Evolutionary conservation across 352 stramenopile genomes (phyloP).

Genomic region (Phytophthora crassamura): DNA sequence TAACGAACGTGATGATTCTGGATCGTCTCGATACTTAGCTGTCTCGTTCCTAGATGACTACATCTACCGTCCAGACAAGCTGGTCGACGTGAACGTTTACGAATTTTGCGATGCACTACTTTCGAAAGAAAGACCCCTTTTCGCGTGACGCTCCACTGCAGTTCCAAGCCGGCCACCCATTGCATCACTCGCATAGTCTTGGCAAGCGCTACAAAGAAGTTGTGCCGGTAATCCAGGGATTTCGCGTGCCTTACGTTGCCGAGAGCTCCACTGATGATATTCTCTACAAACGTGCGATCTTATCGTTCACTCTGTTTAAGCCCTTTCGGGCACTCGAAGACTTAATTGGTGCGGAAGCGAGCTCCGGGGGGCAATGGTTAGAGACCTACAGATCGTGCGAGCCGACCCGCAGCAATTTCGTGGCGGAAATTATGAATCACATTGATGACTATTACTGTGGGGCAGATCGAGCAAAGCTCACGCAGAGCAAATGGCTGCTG

Average conservation of each 20-base stretch:
- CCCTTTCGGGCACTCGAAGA: too few relatives aligned
- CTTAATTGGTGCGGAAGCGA: too few relatives aligned
- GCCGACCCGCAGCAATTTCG: not conserved
- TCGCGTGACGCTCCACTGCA: not conserved
- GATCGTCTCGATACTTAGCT: too few relatives aligned
- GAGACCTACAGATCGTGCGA: not conserved
- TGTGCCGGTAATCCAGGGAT: constrained; percentile 1
- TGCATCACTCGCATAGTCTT: not conserved
- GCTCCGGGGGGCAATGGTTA: not conserved
- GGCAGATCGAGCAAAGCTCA: constrained; percentile 1
- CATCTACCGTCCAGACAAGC: too few relatives aligned
- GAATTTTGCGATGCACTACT: constrained; percentile 6
- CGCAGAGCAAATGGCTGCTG: too few relatives aligned
- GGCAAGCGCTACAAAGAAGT: not conserved
- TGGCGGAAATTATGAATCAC: not conserved
- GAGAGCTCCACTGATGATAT: too few relatives aligned
- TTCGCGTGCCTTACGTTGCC: constrained; percentile 4
- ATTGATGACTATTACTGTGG: constrained; percentile 12
- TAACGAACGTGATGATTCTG: too few relatives aligned
- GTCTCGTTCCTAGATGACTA: too few relatives aligned
- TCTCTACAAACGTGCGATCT: too few relatives aligned
- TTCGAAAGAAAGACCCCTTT: constrained; percentile 4
- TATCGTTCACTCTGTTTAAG: too few relatives aligned
- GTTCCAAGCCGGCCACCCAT: not conserved
- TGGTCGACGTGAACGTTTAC: too few relatives aligned